Base-by-base conservation (phyloP, 305 asterid species). In the Fraxinus greggii region DNA sequence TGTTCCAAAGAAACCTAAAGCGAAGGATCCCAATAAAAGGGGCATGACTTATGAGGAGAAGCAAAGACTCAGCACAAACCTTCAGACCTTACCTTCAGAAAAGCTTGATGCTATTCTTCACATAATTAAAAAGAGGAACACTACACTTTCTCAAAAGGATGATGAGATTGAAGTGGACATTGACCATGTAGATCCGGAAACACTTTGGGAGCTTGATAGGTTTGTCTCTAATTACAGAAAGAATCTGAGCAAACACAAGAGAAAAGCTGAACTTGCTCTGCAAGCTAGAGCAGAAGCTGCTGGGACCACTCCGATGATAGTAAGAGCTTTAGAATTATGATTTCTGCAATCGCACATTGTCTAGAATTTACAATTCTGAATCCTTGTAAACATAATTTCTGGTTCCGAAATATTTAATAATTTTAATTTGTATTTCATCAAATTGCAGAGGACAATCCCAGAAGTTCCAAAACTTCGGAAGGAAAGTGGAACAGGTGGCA, bases 201-300 rank as follows among this genome's bases (percentile, higher is more conserved):
- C 90, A 13, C 88, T 88, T n/a, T 89, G 91, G 91, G 91, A 89
- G 82, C 92, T 89, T 24, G 91, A 89, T 82, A 89, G 91, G 84
- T 88, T 89, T 70, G 91, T 88, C 33, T 85, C 86, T 40, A 89
- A 86, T 78, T 88, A 82, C 80, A 89, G 84, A 77, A 89, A 89
- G 86, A 85, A 83, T 77, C 72, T 87, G 85, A 87, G 90, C 82
- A 89, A 89, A 81, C 75, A 77, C 78, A 86, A 84, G 86, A 86
- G 86, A 72, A 86, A 85, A 77, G 90, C 89, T 74, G 90, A 89
- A 82, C 86, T 83, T 83, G 89, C 87, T 38, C 84, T 48, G 13
- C 88, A 85, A 79, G 74, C 85, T 15, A 82, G 83, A 79, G 83
- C 72, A 19, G 81, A 42, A 75, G 85, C 85, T 81, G 85, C 63